A percentile compares a stretch with the other conserved stretches of the same genome.
Conservation (phyloP, 495 filamentous ascomycete species). For the Penicillium paradoxum region DNA sequence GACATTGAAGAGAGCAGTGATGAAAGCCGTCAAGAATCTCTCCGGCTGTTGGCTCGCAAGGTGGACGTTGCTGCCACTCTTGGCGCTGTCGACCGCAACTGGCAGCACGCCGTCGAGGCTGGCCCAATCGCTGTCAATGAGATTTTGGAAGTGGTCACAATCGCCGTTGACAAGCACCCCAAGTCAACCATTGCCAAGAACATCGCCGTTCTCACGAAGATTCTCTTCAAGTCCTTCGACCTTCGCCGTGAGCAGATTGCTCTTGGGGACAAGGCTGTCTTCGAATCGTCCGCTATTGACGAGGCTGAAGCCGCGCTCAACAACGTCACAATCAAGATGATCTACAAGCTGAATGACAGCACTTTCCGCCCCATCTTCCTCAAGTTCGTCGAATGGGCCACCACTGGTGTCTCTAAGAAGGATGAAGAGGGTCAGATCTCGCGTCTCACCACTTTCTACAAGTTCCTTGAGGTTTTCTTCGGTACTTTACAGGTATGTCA, state of each 20-base stretch:
- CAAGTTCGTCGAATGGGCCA: conserved; percentile 75
- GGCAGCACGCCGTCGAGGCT: conserved; percentile 52
- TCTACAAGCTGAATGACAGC: conserved; percentile 94
- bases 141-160: conserved; percentile 58
- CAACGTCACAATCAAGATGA: conserved; percentile 73
- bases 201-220: conserved; percentile 55
- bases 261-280: conserved; percentile 31
- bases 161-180: conserved; percentile 66
- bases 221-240: conserved; percentile 70
- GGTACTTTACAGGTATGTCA: conserved; percentile 64
- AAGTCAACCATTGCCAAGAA: conserved; percentile 72
- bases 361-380: conserved; percentile 91
- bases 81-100: conserved; percentile 63
- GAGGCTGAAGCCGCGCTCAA: conserved; percentile 62
- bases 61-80: conserved; percentile 66
- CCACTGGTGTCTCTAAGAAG: conserved; percentile 49
- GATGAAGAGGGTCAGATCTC: conserved; percentile 50
- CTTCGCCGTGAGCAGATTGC: conserved; percentile 54
- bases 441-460: conserved; percentile 67
- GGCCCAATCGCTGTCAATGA: conserved; percentile 62
- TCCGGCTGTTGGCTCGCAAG: conserved; percentile 65
- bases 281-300: conserved; percentile 48
- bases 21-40: conserved; percentile 61
- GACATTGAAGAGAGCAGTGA: conserved; percentile 49
- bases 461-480: conserved; percentile 74